These are phyloP conservation scores for Cudoniella acicularis DNA, from an alignment of 495 filamentous ascomycete genomes.

Conservation along the genomic window DNA sequence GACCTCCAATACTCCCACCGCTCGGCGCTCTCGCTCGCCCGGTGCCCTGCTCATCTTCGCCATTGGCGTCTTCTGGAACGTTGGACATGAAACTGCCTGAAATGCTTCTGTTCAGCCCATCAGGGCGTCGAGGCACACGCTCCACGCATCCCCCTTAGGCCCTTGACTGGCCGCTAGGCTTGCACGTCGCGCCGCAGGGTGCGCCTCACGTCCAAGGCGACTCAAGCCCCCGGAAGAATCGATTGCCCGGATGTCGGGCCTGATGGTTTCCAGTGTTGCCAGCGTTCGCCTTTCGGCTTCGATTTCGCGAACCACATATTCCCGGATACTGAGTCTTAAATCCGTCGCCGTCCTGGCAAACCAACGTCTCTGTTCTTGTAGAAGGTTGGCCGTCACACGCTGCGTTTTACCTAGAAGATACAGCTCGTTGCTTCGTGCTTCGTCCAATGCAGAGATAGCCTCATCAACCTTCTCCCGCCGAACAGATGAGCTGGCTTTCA, in stretches of 20 bases:
- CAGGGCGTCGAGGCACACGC: constrained; percentile 77
- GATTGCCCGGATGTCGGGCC: constrained; percentile 89
- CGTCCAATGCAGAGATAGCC: constrained; percentile 82
- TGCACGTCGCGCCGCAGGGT: constrained; percentile 68
- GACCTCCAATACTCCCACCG: constrained; percentile 45
- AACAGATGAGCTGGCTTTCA: constrained; percentile 79
- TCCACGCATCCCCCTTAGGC: constrained; percentile 95
- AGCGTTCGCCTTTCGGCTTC: constrained; percentile 91
- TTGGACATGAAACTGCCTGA: constrained; percentile 63
- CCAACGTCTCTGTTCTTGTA: constrained; percentile 88
- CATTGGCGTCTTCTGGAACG: constrained; percentile 43
- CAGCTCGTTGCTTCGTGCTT: constrained; percentile 73
- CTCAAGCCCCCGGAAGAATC: constrained; percentile 86
- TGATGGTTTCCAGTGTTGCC: constrained; percentile 84
- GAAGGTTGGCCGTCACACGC: constrained; percentile 81
- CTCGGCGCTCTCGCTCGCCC: constrained; percentile 56
- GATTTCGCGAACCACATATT: constrained; percentile 92
- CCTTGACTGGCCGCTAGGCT: constrained; percentile 85
- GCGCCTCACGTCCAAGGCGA: constrained; percentile 81
- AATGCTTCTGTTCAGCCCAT: constrained; percentile 71
- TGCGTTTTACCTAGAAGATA: constrained; percentile 79
- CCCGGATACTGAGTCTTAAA: constrained; percentile 73
- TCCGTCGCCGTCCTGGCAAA: constrained; percentile 82
- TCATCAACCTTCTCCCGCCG: constrained; percentile 94
- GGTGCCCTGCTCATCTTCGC: constrained; percentile 37